Percentiles rank a stretch among this genome's conserved stretches.
phyloP scores from a whole-genome alignment of 305 asterid genomes.

The Fraxinus nigra region DNA sequence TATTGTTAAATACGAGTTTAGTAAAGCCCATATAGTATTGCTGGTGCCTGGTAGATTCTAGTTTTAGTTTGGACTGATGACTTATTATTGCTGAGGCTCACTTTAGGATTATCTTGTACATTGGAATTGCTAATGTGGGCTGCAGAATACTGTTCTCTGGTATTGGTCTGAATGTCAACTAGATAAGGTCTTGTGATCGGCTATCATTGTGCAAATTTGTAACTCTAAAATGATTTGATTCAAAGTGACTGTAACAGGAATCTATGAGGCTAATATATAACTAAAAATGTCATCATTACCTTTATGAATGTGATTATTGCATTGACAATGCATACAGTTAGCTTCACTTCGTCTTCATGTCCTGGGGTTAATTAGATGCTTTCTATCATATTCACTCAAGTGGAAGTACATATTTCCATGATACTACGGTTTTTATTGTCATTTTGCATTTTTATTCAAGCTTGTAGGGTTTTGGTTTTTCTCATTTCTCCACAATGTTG shows the following conservation, averaged over 20 bases:
- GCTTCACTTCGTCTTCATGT: neutral
- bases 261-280: neutral
- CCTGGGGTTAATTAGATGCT: neutral
- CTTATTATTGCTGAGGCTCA: neutral
- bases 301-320: neutral
- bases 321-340: neutral
- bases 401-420: neutral
- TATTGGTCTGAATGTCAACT: slow-evolving; percentile 14
- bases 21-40: neutral
- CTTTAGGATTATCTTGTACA: neutral
- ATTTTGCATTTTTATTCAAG: neutral
- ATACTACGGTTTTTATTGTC: neutral
- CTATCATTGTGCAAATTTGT: neutral
- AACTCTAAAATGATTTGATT: neutral
- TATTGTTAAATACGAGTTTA: neutral
- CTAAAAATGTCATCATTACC: neutral
- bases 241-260: neutral
- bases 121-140: slow-evolving; percentile 13
- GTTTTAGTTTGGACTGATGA: slow-evolving; percentile 17
- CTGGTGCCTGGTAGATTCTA: neutral
- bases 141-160: neutral
- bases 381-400: neutral
- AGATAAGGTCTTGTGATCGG: neutral
- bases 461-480: neutral
- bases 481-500: neutral